A percentile compares a stretch with the other conserved stretches of the same genome.
Conservation (phyloP, 2,329 filamentous ascomycete species). For the Emericellopsis cladophorae region DNA sequence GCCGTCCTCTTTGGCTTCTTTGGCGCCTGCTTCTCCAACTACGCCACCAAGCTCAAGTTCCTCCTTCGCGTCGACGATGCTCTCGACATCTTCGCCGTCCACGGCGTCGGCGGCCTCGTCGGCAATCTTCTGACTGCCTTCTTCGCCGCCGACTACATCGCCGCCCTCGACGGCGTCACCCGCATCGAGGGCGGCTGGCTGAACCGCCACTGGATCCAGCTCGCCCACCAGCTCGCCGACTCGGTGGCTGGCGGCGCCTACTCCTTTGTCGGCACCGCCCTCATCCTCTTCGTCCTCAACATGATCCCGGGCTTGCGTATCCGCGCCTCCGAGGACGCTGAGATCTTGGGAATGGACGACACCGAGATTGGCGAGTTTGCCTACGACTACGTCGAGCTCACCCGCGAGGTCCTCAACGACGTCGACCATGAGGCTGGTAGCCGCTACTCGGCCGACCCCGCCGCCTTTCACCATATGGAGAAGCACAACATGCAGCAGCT, state of each 20-base stretch:
- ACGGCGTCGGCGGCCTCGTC: slow-evolving; percentile 65
- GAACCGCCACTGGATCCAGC: slow-evolving; percentile 72
- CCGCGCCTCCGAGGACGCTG: slow-evolving; percentile 63
- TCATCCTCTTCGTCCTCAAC: slow-evolving; percentile 73
- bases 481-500: slow-evolving; percentile 37
- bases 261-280: slow-evolving; percentile 64
- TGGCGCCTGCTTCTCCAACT: slow-evolving; percentile 71
- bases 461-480: slow-evolving; percentile 28
- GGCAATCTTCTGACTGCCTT: slow-evolving; percentile 71
- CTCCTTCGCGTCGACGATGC: slow-evolving; percentile 70
- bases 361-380: slow-evolving; percentile 88
- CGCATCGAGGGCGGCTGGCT: slow-evolving; percentile 67
- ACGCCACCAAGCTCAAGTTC: slow-evolving; percentile 86
- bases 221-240: slow-evolving; percentile 75
- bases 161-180: slow-evolving; percentile 60
- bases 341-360: slow-evolving; percentile 78
- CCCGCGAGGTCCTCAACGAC: slow-evolving; percentile 40
- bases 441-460: slow-evolving; percentile 27
- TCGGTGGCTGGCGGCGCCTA: slow-evolving; percentile 64
- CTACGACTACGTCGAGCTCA: slow-evolving; percentile 88
- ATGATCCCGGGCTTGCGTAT: slow-evolving; percentile 64
- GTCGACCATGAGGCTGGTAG: slow-evolving; percentile 29
- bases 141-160: slow-evolving; percentile 78
- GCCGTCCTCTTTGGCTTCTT: slow-evolving; percentile 68
- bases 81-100: slow-evolving; percentile 79